These are phyloP conservation scores for Leucocoprinus leucothites DNA, from an alignment of 768 basidiomycete species.

Conservation along the genomic window DNA sequence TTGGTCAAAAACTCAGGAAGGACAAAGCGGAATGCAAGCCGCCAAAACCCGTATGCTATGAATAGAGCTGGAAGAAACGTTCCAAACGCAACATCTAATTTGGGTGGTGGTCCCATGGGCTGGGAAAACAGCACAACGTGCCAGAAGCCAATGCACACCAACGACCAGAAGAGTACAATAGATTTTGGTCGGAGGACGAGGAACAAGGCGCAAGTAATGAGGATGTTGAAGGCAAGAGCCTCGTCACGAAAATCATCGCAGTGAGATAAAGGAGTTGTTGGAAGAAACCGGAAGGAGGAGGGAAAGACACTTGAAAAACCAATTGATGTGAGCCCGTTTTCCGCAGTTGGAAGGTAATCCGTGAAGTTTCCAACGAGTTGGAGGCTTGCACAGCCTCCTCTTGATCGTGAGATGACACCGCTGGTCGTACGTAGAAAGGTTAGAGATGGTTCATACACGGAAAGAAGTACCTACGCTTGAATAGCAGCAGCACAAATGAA, in stretches of 20 bases:
- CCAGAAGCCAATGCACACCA: conserved; percentile 87
- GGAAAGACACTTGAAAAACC: conserved; percentile 79
- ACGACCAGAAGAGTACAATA: conserved; percentile 67
- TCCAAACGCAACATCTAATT: conserved; percentile 67
- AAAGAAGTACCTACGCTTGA: conserved; percentile 57
- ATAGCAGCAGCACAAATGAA: conserved; percentile 84
- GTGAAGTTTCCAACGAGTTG: conserved; percentile 72
- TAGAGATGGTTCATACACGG: conserved; percentile 11
- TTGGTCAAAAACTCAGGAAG: conserved; percentile 59
- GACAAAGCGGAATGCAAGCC: conserved; percentile 69
- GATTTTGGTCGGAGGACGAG: conserved; percentile 69
- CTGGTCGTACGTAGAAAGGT: conserved; percentile 30
- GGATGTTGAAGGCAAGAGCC: conserved; percentile 71
- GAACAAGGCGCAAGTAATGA: conserved; percentile 66
- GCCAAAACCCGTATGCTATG: conserved; percentile 78
- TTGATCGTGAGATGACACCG: conserved; percentile 57
- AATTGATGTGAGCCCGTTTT: conserved; percentile 65
- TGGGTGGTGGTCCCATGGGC: conserved; percentile 62
- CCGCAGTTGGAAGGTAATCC: conserved; percentile 54
- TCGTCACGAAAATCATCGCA: conserved; percentile 69
- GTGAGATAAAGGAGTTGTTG: conserved; percentile 45
- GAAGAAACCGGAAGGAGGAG: conserved; percentile 57
- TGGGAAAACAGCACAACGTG: conserved; percentile 80
- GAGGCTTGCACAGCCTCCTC: conserved; percentile 76
- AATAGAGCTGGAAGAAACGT: conserved; percentile 79